phyloP scores from a whole-genome alignment of 768 basidiomycete species.

The Suillus bovinus region DNA sequence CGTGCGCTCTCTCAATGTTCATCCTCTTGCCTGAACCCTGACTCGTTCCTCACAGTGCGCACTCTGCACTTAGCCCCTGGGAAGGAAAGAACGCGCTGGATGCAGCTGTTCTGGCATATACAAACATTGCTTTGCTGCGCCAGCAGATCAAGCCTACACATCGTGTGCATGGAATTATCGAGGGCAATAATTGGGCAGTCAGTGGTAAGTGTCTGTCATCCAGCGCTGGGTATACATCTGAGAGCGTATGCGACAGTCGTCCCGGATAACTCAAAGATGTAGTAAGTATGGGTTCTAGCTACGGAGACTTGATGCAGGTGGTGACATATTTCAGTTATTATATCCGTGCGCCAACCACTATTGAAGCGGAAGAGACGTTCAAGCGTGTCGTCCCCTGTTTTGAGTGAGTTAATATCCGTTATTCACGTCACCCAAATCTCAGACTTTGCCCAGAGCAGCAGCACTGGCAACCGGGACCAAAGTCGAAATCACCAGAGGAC shows the following conservation, averaged over 20 bases:
- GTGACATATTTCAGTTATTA: slow-evolving; percentile 49
- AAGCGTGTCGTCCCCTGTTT: slow-evolving; percentile 72
- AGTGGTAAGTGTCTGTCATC: slow-evolving; percentile 49
- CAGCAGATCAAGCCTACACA: slow-evolving; percentile 80
- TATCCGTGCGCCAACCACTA: slow-evolving; percentile 68
- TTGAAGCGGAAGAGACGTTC: slow-evolving; percentile 56
- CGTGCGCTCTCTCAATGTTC: slow-evolving; percentile 41
- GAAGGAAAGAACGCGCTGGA: slow-evolving; percentile 83
- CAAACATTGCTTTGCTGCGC: slow-evolving; percentile 73
- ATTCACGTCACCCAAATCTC: not conserved
- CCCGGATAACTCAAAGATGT: slow-evolving; percentile 76
- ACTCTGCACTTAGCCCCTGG: slow-evolving; percentile 81
- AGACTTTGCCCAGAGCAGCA: slow-evolving; percentile 49
- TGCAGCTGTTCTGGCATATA: slow-evolving; percentile 85
- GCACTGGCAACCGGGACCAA: slow-evolving; percentile 67
- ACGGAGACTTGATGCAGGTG: not conserved
- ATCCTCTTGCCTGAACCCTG: not conserved
- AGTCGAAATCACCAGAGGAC: slow-evolving; percentile 40
- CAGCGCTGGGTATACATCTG: not conserved
- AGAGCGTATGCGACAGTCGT: slow-evolving; percentile 53
- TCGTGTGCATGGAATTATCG: slow-evolving; percentile 79
- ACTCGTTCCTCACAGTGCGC: slow-evolving; percentile 50
- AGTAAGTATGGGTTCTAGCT: slow-evolving; percentile 39
- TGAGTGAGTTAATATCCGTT: slow-evolving; percentile 44
- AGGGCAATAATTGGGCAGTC: slow-evolving; percentile 72